Base-by-base conservation (phyloP, 1,284 basidiomycete genomes). In the Stereum hirsutum region DNA sequence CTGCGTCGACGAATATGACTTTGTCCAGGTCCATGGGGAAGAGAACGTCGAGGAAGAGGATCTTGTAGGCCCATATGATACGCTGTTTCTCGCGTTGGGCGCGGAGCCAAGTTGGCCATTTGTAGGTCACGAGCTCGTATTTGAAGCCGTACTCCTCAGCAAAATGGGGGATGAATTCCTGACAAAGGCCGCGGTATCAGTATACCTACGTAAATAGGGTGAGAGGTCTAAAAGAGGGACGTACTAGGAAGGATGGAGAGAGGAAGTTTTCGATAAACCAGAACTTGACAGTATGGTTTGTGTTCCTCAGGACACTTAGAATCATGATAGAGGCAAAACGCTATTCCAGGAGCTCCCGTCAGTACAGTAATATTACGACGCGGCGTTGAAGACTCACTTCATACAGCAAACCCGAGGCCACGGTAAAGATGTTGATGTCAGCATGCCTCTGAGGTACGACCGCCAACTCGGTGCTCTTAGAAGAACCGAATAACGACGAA, bases 261-360 rank as follows among this genome's bases (percentile, higher is more conserved):
- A 99, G 73, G 75, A 98, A 99, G 65, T 99, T 99, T 58, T 97
- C 90, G 52, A 99, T 98, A 64, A 99, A 98, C 95, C 95, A 99
- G 65, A 99, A 99, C 61, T 99, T 99, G 62, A 98, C 93, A 20
- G 78, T 84, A 54, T 82, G 87, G 26, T 92, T 78, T 3, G 95
- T 99, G 58, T 99, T 94, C 44, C 83, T 81, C 53, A 99, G 72
- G 20, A 99, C 96, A 53, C 89, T 94, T 30, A 98, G 72, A 47
- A 97, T 90, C 95, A 99, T 99, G 66, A 99, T 96, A 21, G 90
- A 93, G 0, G 85, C 93, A 65, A 99, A 98, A 12, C 95, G 84
- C 90, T 95, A 51, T 19, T 40, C 47, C 41, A 28, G 24, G 32
- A 39, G 15, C 55, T n/a, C n/a, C n/a, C 1, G 49, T 49, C 42